phyloP scores from a whole-genome alignment of 176 grass and related monocot genomes.

The Tuctoria greenei region DNA sequence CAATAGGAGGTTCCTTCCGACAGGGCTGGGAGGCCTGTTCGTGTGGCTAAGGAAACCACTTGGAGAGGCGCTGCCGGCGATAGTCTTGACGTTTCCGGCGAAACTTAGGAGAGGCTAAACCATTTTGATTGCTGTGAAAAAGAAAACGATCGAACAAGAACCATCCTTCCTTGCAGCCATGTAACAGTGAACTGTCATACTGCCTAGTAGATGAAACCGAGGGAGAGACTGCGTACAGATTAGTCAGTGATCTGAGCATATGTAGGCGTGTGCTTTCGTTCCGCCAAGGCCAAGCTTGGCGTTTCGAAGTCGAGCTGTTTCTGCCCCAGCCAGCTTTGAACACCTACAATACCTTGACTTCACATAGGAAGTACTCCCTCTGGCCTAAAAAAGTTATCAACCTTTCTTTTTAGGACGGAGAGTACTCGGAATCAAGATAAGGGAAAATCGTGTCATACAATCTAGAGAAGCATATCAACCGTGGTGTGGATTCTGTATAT shows the following conservation, averaged over 20 bases:
- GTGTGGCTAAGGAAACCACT: too few species aligned
- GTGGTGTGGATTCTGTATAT: neutral
- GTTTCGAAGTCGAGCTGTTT: too few species aligned
- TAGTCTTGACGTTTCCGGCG: too few species aligned
- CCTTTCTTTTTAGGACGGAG: too few species aligned
- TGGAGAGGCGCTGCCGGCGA: too few species aligned
- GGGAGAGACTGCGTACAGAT: neutral
- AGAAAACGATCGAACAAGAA: neutral
- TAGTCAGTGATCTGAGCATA: neutral
- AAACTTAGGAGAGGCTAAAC: neutral
- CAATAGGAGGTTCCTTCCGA: too few species aligned
- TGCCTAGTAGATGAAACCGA: too few species aligned
- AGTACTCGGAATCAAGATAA: neutral
- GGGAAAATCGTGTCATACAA: neutral
- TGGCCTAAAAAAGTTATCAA: too few species aligned
- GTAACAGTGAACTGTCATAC: neutral
- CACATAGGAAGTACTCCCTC: neutral
- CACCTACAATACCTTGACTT: neutral
- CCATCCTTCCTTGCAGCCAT: neutral
- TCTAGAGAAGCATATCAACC: conserved; percentile 1
- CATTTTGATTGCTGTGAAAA: neutral
- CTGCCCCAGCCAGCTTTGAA: neutral
- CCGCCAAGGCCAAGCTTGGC: neutral
- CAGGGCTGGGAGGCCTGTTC: too few species aligned
- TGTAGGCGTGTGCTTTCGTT: neutral